Evolutionary conservation across 768 basidiomycete species (phyloP).

Genomic region (Gymnopilus dilepis): DNA sequence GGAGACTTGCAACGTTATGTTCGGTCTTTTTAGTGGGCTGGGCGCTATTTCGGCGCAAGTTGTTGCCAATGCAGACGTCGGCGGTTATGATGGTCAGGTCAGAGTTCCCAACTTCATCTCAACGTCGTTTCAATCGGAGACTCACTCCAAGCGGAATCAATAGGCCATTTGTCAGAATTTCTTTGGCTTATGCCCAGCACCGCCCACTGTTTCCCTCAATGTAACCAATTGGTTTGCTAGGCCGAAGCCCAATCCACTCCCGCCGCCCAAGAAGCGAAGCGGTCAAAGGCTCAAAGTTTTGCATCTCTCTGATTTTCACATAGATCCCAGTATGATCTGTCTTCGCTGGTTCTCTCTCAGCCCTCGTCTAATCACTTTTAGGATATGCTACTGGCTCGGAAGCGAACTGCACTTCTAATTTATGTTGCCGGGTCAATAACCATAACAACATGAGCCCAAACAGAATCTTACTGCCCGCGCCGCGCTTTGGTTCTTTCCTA

Average conservation of each 20-base stretch:
- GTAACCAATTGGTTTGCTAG: slow-evolving; percentile 74
- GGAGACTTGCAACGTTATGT: slow-evolving; percentile 52
- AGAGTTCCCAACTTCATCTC: slow-evolving; percentile 10
- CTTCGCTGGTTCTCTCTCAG: not conserved
- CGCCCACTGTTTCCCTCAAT: slow-evolving; percentile 64
- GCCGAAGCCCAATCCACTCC: slow-evolving; percentile 74
- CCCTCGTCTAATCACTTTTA: slow-evolving; percentile 27
- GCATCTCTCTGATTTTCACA: slow-evolving; percentile 79
- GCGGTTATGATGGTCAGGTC: slow-evolving; percentile 78
- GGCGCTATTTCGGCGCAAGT: slow-evolving; percentile 76
- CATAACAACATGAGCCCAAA: slow-evolving; percentile 57
- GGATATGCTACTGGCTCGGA: slow-evolving; percentile 76
- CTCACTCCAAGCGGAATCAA: not conserved
- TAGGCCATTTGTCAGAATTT: slow-evolving; percentile 66
- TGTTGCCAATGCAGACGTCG: slow-evolving; percentile 69
- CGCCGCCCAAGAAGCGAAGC: slow-evolving; percentile 58
- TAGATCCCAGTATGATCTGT: slow-evolving; percentile 64
- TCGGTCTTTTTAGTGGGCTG: slow-evolving; percentile 45
- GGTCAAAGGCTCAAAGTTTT: slow-evolving; percentile 73
- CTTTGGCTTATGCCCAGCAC: slow-evolving; percentile 56
- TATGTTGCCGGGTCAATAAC: slow-evolving; percentile 67
- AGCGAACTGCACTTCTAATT: slow-evolving; percentile 69
- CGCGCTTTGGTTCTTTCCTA: slow-evolving; percentile 66
- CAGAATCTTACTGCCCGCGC: slow-evolving; percentile 58
- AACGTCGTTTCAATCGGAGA: not conserved